These are phyloP conservation scores for Pseudogymnoascus sp. DNA, from an alignment of 2,329 filamentous ascomycete species.

Conservation along the genomic window DNA sequence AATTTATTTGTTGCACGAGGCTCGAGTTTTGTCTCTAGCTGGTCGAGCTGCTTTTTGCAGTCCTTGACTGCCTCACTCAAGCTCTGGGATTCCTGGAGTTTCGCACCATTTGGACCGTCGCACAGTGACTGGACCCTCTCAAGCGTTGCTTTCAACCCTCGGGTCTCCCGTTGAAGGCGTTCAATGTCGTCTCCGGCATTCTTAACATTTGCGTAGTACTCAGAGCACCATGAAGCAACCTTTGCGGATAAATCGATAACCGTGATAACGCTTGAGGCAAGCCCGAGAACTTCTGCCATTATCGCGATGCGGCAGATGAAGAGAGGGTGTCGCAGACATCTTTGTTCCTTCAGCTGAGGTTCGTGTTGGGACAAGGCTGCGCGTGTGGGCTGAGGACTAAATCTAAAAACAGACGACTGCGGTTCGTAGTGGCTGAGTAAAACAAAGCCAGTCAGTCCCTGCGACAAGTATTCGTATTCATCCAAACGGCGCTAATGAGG, in stretches of 20 bases:
- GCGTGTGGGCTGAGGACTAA: not conserved
- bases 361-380: not conserved
- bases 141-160: constrained; percentile 22
- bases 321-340: constrained; percentile 11
- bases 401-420: not conserved
- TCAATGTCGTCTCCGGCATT: constrained; percentile 27
- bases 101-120: constrained; percentile 21
- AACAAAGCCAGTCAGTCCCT: not conserved
- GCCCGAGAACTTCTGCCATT: constrained; percentile 22
- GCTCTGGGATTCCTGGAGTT: constrained; percentile 22
- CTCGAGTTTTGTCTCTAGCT: constrained; percentile 21
- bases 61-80: constrained; percentile 19
- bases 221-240: constrained; percentile 26
- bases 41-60: constrained; percentile 18
- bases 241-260: constrained; percentile 33
- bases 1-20: constrained; percentile 20
- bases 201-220: constrained; percentile 30
- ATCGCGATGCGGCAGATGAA: constrained; percentile 13
- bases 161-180: constrained; percentile 25
- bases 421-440: not conserved
- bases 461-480: not conserved
- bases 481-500: no score
- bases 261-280: constrained; percentile 30
- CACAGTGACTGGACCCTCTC: constrained; percentile 23
- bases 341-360: not conserved